phyloP scores from a whole-genome alignment of 495 filamentous ascomycete species.

The Lophium mytilinum region DNA sequence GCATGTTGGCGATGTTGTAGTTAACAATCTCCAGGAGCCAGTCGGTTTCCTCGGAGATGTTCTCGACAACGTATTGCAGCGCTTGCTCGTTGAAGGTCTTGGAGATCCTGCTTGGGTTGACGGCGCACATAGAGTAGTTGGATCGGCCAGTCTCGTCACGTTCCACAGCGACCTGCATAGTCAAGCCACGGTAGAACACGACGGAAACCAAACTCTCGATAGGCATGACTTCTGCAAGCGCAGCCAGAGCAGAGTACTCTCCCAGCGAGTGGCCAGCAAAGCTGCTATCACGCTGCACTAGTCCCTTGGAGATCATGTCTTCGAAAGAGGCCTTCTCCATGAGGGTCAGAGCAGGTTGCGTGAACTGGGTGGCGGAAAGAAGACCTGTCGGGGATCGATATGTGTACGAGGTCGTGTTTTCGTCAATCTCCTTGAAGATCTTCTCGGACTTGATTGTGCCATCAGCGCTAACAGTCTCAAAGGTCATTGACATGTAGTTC shows the following conservation, averaged over 20 bases:
- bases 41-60: slow-evolving; percentile 80
- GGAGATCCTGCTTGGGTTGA: slow-evolving; percentile 94
- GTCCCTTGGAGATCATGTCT: slow-evolving; percentile 94
- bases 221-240: slow-evolving; percentile 96
- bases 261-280: slow-evolving; percentile 97
- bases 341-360: slow-evolving; percentile 89
- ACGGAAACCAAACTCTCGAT: slow-evolving; percentile 97
- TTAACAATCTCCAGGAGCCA: slow-evolving; percentile 99
- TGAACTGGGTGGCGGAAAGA: slow-evolving; percentile 96
- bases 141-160: slow-evolving; percentile 86
- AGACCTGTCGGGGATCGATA: slow-evolving; percentile 94
- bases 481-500: slow-evolving; percentile 99
- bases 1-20: slow-evolving; percentile 96
- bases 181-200: slow-evolving; percentile 97
- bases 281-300: slow-evolving; percentile 90
- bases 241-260: slow-evolving; percentile 95
- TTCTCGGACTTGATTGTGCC: slow-evolving; percentile 93
- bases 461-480: slow-evolving; percentile 87
- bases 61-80: slow-evolving; percentile 88
- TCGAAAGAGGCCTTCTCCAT: slow-evolving; percentile 99
- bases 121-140: slow-evolving; percentile 98
- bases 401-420: slow-evolving; percentile 87
- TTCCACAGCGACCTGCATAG: slow-evolving; percentile 99
- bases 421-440: slow-evolving; percentile 96
- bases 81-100: slow-evolving; percentile 98